Evolutionary conservation across 257 asterid species (phyloP), one percentile per base, ranked within the genome.

Genomic region (Primulina huaijiensis): DNA sequence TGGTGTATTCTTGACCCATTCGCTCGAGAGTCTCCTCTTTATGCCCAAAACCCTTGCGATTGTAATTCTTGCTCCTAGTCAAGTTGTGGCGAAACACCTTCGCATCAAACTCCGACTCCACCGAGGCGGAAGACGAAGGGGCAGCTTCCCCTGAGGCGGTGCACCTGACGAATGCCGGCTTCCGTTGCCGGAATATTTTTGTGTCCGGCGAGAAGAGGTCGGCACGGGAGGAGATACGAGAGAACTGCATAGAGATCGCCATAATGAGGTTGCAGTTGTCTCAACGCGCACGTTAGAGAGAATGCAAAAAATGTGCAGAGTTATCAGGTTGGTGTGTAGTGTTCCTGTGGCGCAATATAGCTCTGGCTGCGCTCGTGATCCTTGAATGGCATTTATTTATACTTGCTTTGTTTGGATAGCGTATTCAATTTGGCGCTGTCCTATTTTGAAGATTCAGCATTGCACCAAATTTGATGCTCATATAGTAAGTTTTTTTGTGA

Each of bases 11-110:
- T 14, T 81, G 88, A 76, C 79, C 87, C 91, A 94, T 85, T 69
- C 78, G 89, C 75, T 90, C 90, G 20, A 85, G 88, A 60, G 96
- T 94, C 62, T 84, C 96, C 70, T 75, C 78, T 52, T 89, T 90
- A 59, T 79, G 86, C 12, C 99, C 99, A 77, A 94, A 94, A 8
- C 99, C 99, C 80, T 74, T 87, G 70, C 96, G 94, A 63, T 94
- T 94, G 75, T 87, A 94, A 78, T 90, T 89, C 80, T 87, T 59
- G 75, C 99, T 94, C 82, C 99, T 84, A 21, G 96, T 82, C 90
- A 94, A 77, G 86, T 89, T 84, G 75, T 85, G 87, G 74, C 99
- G 83, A 66, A 93, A 90, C 62, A 80, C 84, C 87, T 90, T 93
- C 1, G 97, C 74, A 68, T 93, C 96, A 65, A 93, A 89, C 33